These are phyloP conservation scores for Abrus pulchellus DNA, from an alignment of 306 rosid species.

Conservation along the genomic window DNA sequence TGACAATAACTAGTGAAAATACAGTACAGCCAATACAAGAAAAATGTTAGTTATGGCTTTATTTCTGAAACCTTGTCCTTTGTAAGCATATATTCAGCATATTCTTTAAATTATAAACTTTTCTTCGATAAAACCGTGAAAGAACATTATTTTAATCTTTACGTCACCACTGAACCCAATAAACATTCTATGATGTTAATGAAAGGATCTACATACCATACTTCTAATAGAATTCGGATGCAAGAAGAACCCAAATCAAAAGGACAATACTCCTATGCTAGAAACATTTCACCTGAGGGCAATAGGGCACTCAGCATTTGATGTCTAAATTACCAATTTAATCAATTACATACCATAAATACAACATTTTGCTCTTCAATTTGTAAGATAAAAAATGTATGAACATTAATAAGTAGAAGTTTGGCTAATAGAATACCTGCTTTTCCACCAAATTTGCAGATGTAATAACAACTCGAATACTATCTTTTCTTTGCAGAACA, in stretches of 20 bases:
- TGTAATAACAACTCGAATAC: constrained; percentile 77
- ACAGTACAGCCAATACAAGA: background rate
- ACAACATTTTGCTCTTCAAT: constrained; percentile 32
- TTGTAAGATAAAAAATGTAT: constrained; percentile 6
- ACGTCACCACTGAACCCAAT: constrained; percentile 29
- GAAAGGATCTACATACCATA: constrained; percentile 8
- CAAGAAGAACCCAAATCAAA: constrained; percentile 17
- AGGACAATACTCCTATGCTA: constrained; percentile 40
- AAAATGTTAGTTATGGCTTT: background rate
- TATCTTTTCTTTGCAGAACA: constrained; percentile 72
- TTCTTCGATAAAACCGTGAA: constrained; percentile 22
- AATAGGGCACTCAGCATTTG: constrained; percentile 21
- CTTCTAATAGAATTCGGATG: constrained; percentile 27
- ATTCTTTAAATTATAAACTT: constrained; percentile 6
- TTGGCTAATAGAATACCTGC: constrained; percentile 65
- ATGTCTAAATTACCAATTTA: constrained; percentile 7
- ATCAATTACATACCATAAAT: constrained; percentile 3
- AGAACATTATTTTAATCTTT: constrained; percentile 20
- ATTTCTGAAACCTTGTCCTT: background rate
- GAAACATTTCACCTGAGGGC: constrained; percentile 12
- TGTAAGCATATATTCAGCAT: background rate
- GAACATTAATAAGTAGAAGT: constrained; percentile 36
- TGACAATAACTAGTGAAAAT: constrained; percentile 12
- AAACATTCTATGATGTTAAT: constrained; percentile 7
- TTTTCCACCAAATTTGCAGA: constrained; percentile 86